Evolutionary conservation across 2,329 filamentous ascomycete genomes (phyloP).

Genomic region (Stagonosporopsis cucurbitacearum): DNA sequence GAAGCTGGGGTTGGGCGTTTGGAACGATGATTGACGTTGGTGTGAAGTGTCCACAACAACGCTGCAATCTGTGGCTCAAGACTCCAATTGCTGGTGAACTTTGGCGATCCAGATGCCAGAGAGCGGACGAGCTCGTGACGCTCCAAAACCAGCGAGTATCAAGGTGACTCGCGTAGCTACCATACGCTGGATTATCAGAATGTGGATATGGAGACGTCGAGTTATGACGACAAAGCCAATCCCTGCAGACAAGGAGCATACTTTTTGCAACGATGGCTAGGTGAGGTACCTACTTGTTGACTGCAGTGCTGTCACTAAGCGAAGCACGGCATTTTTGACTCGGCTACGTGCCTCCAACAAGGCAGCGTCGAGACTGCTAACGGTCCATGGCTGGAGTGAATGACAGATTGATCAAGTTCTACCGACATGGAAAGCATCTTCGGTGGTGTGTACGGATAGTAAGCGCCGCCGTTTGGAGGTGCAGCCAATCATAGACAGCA

Average conservation of each 20-base stretch:
- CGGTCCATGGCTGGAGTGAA: neutral
- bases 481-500: neutral
- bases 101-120: no score
- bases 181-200: no score
- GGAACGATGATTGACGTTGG: no score
- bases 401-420: neutral
- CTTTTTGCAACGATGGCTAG: no score
- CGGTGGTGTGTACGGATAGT: neutral
- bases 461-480: conserved; percentile 5
- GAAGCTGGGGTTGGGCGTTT: neutral
- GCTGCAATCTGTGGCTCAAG: neutral
- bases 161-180: no score
- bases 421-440: neutral
- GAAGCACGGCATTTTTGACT: neutral
- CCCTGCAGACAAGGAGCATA: neutral
- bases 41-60: no score
- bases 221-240: neutral
- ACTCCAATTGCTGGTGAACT: neutral
- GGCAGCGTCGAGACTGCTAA: neutral
- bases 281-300: no score
- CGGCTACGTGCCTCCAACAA: neutral
- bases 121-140: no score
- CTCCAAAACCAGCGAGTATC: no score
- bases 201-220: neutral
- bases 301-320: neutral